Conservation (phyloP, 257 asterid genomes). For the Ballota nigra region DNA sequence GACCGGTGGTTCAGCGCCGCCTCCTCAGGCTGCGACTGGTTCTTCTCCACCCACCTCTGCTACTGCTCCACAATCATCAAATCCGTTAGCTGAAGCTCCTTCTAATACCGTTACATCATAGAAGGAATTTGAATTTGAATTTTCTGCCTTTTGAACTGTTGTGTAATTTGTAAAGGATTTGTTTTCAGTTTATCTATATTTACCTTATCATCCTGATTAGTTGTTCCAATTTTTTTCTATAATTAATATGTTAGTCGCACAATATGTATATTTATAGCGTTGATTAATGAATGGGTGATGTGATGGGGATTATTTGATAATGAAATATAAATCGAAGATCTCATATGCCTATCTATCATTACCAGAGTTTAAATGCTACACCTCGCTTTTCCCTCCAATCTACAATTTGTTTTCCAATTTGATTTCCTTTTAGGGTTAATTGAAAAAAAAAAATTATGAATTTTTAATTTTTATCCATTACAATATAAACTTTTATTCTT, state of each 20-base stretch:
- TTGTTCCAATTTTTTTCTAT: not conserved
- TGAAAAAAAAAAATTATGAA: no score
- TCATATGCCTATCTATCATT: no score
- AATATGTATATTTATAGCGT: no score
- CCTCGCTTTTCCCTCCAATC: no score
- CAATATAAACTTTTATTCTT: no score
- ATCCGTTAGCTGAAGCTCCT: constrained; percentile 9
- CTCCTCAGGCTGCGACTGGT: not conserved
- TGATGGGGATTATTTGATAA: no score
- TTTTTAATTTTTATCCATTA: no score
- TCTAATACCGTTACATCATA: not conserved
- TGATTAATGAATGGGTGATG: no score
- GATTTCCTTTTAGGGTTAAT: no score
- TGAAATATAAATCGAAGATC: no score
- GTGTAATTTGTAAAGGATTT: not conserved
- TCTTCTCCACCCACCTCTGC: not conserved
- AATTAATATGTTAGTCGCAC: not conserved
- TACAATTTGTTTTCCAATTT: no score
- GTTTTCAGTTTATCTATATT: not conserved
- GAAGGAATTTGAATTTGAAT: not conserved
- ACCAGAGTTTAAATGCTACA: no score
- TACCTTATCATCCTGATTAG: not conserved
- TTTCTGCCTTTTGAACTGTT: not conserved
- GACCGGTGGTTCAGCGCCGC: not conserved
- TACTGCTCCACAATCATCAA: not conserved